These are phyloP conservation scores for Coccinonectria pachysandricola DNA, from an alignment of 2,329 filamentous ascomycete genomes.

Conservation along the genomic window DNA sequence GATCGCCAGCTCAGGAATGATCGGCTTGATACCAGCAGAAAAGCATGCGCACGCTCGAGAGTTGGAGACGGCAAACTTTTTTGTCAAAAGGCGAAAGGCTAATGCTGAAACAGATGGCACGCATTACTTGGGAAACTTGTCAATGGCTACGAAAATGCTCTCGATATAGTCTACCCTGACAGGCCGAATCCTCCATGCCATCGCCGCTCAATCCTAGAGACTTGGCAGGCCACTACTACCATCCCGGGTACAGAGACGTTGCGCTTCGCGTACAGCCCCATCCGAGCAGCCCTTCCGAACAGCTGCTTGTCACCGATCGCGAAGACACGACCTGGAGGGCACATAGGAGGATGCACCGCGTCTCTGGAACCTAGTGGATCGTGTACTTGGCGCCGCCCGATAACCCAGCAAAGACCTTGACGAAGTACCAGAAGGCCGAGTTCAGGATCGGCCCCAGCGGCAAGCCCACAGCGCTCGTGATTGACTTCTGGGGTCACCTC, in stretches of 20 bases:
- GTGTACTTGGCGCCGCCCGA: constrained; percentile 3
- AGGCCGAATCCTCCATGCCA: constrained; percentile 25
- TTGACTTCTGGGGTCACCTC: constrained; percentile 6
- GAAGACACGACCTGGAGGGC: constrained; percentile 15
- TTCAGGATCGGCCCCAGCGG: constrained; percentile 10
- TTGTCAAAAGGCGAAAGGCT: too few species aligned
- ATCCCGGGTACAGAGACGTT: constrained; percentile 29
- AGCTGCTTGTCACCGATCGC: constrained; percentile 16
- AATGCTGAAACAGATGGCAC: constrained; percentile 7
- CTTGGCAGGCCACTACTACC: constrained; percentile 31
- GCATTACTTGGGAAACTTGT: constrained; percentile 1
- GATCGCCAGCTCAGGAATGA: constrained; percentile 29
- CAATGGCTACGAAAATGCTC: constrained; percentile 20
- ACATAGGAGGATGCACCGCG: constrained; percentile 15
- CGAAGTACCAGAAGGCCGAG: constrained; percentile 6
- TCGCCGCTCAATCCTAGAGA: constrained; percentile 24
- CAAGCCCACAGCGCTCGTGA: constrained; percentile 5
- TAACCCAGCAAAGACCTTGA: constrained; percentile 1
- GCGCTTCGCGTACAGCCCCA: constrained; percentile 9
- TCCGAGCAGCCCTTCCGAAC: constrained; percentile 4
- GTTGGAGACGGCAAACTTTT: too few species aligned
- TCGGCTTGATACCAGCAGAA: too few species aligned
- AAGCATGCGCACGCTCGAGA: too few species aligned
- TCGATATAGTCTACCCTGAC: constrained; percentile 27
- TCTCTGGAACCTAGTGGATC: constrained; percentile 20